Percentiles rank a stretch among this genome's conserved stretches.
Conservation (phyloP, 345 rosid genomes). For the Eucalyptus urophylla region DNA sequence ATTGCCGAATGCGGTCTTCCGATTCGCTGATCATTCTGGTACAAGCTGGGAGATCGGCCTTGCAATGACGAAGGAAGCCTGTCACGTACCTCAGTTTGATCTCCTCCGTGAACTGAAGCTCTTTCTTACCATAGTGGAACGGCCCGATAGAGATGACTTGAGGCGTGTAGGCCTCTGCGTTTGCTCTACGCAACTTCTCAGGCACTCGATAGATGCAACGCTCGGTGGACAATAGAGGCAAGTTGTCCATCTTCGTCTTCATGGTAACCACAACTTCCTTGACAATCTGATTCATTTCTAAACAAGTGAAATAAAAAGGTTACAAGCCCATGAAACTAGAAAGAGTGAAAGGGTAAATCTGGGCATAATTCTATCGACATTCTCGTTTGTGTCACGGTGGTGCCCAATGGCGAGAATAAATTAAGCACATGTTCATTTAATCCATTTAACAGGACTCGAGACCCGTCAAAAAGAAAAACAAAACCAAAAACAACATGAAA, state of each 20-base stretch:
- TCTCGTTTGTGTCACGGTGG: neutral
- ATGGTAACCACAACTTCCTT: neutral
- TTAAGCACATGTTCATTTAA: neutral
- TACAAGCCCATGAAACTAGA: neutral
- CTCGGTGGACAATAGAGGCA: neutral
- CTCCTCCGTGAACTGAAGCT: constrained; percentile 3
- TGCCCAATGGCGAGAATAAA: neutral
- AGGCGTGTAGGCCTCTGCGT: neutral
- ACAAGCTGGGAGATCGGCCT: neutral
- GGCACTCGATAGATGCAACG: neutral
- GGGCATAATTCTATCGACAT: neutral
- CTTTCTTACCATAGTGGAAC: neutral
- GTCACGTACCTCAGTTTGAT: constrained; percentile 11
- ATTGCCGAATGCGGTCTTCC: constrained; percentile 8
- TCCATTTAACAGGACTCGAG: neutral
- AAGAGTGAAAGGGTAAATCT: neutral
- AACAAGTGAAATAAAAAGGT: neutral
- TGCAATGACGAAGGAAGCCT: neutral
- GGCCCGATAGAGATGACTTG: neutral
- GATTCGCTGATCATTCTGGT: neutral
- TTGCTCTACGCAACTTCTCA: neutral
- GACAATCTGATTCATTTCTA: neutral
- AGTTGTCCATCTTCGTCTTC: neutral
- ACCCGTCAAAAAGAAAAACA: neutral
- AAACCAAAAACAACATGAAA: neutral